These are phyloP conservation scores for Xylaria sp. DNA, from an alignment of 2,329 filamentous ascomycete genomes.

Conservation along the genomic window DNA sequence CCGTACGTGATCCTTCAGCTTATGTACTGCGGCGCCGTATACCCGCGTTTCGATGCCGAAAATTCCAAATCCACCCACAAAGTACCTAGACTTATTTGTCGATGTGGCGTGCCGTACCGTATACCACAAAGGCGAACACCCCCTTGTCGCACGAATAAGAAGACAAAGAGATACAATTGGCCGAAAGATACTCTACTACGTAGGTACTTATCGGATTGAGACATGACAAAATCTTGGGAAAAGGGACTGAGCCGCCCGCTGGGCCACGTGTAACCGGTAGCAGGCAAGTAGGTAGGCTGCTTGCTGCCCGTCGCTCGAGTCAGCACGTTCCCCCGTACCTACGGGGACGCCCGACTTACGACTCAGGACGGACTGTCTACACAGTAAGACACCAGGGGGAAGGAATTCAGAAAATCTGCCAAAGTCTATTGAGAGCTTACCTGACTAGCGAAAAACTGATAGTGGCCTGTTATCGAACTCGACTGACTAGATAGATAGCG, in stretches of 20 bases:
- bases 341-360: background rate
- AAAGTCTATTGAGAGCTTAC: background rate
- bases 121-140: background rate
- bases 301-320: background rate
- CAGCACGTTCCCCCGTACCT: background rate
- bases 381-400: background rate
- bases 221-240: background rate
- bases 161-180: background rate
- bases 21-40: background rate
- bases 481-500: background rate
- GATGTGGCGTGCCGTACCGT: too few relatives aligned
- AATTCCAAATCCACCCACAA: conserved; percentile 8
- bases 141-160: background rate
- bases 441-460: background rate
- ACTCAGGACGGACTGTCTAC: background rate
- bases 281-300: background rate
- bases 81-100: background rate
- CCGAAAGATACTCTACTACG: background rate
- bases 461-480: background rate
- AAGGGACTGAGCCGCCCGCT: background rate
- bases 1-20: background rate
- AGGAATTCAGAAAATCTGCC: background rate
- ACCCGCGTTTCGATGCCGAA: background rate
- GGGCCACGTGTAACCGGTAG: conserved; percentile 10
- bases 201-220: background rate